Conservation (phyloP, 2,329 filamentous ascomycete species). For the Rutstroemia sp. region DNA sequence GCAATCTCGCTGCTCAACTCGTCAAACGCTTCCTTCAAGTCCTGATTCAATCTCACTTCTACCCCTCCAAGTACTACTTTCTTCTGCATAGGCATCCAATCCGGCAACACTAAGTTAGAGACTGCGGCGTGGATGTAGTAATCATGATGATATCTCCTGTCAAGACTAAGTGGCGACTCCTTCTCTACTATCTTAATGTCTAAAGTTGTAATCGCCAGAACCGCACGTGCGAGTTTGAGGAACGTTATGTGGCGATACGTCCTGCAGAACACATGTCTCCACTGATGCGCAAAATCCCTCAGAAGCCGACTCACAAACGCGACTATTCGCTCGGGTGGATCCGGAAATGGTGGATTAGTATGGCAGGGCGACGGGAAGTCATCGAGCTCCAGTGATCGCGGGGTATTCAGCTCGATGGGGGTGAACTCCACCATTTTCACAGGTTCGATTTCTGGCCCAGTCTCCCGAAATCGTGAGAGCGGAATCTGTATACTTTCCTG, state of each 20-base stretch:
- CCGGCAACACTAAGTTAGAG: not conserved
- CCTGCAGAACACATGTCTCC: not conserved
- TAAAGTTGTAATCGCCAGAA: not conserved
- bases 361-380: not conserved
- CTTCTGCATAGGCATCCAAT: not conserved
- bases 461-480: too few species aligned
- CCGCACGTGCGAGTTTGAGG: not conserved
- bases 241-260: not conserved
- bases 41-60: too few species aligned
- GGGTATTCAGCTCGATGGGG: not conserved
- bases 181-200: not conserved
- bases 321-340: not conserved
- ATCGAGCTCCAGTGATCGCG: not conserved
- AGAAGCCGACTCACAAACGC: not conserved
- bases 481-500: too few species aligned
- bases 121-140: not conserved
- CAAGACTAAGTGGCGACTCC: too few species aligned
- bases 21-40: not conserved
- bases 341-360: not conserved
- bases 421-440: too few species aligned
- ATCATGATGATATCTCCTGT: too few species aligned
- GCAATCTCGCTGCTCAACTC: not conserved
- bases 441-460: too few species aligned
- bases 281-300: not conserved
- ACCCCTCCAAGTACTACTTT: too few species aligned